A percentile compares a stretch with the other conserved stretches of the same genome.
Evolutionary conservation across 345 rosid genomes (phyloP).

Genomic region (Zanthoxylum bungeanum): DNA sequence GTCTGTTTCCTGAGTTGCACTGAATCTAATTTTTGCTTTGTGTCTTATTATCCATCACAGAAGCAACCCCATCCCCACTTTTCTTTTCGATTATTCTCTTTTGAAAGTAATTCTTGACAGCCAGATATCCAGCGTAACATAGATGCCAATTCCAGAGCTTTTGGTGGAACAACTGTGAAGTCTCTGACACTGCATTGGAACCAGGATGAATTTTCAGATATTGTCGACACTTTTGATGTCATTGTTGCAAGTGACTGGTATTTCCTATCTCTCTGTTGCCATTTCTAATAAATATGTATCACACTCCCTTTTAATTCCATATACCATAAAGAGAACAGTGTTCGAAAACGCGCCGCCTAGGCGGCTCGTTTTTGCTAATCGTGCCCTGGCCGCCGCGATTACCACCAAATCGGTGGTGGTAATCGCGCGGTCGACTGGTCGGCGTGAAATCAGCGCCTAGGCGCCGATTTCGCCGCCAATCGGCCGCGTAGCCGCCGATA

Average conservation of each 20-base stretch:
- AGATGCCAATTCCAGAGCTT: conserved; percentile 54
- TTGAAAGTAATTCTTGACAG: too few relatives aligned
- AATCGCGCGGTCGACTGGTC: too few relatives aligned
- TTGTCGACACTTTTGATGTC: conserved; percentile 51
- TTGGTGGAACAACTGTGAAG: conserved; percentile 57
- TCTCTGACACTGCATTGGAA: conserved; percentile 80
- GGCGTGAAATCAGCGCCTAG: too few relatives aligned
- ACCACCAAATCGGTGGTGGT: too few relatives aligned
- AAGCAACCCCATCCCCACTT: not conserved
- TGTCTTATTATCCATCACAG: not conserved
- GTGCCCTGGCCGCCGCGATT: too few relatives aligned
- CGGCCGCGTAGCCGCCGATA: too few relatives aligned
- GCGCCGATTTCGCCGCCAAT: too few relatives aligned
- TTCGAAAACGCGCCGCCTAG: too few relatives aligned
- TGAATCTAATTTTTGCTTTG: not conserved
- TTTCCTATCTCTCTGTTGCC: conserved; percentile 15
- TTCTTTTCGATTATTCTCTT: conserved; percentile 25
- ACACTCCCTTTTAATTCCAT: not conserved
- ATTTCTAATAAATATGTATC: conserved; percentile 20
- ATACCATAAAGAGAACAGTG: conserved; percentile 15
- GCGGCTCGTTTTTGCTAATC: too few relatives aligned
- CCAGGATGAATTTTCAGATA: conserved; percentile 41
- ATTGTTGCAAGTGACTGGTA: conserved; percentile 94
- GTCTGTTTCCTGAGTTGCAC: not conserved
- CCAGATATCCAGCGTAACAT: conserved; percentile 84